Base-by-base conservation (phyloP, 192 early-diverging fungal species). In the Backusella tuberculispora region DNA sequence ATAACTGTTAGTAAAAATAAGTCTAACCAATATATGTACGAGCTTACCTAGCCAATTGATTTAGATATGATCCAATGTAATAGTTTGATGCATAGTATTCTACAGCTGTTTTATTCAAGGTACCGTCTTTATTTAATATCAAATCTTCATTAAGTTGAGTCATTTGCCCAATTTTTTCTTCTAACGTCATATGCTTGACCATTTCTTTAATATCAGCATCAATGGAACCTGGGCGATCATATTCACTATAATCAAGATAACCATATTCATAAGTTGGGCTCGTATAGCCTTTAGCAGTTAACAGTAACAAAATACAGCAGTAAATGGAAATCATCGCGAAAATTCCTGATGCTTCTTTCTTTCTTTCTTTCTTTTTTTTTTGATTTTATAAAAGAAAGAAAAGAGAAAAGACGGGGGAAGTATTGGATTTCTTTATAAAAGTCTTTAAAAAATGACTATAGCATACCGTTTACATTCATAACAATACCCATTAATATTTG, bases 121-220 rank as follows among this genome's bases (percentile, higher is more conserved):
- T 71, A 15, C 90, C 90, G 64, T 88, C 80, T 37, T 72, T 75
- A 63, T 84, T 81, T 13, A 90, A 71, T 15, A 92, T 38, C 84
- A 83, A 74, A 14, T 88, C 89, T 13, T 88, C 83, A 29, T 89
- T 80, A 24, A 92, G 80, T 77, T 92, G 90, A 17, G 87, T 86
- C 90, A 92, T 90, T 64, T 92, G 91, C 15, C 91, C 91, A 34
- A 86, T 84, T 63, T 91, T 85, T 48, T 91, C 86, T 53, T 76
- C 74, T 5, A 90, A 45, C 0, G 80, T 85, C 83, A 92, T 77
- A 5, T 60, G 69, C 15, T 68, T 21, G 8, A 87, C 80, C 60
- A 91, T 74, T 4, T 37, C 56, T 15, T 37, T 46, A 42, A 92
- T 83, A 56, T 89, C 91, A 0, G 26, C 38, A 56, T 92, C 91